Conservation (phyloP, 208 protist genomes). For the Tritrichomonas foetus region DNA sequence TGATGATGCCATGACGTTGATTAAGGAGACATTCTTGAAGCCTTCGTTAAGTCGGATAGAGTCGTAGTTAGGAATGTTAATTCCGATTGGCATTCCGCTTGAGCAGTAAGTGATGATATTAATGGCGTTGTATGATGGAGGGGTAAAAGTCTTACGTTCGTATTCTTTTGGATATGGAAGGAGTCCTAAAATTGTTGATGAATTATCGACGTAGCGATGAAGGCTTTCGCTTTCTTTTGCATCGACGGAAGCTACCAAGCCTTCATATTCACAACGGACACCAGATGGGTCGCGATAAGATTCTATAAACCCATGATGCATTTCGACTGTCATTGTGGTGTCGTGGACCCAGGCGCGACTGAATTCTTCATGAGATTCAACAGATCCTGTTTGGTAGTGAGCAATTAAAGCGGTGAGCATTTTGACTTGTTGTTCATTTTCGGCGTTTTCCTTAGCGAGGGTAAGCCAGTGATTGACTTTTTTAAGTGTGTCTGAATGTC, state of each 20-base stretch:
- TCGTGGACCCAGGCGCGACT: slow-evolving; percentile 48
- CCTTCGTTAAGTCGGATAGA: slow-evolving; percentile 44
- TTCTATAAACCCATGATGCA: slow-evolving; percentile 54
- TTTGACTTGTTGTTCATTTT: neutral
- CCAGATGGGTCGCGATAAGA: slow-evolving; percentile 55
- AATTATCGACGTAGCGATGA: slow-evolving; percentile 34
- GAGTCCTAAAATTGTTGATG: neutral
- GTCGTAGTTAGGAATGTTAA: slow-evolving; percentile 59
- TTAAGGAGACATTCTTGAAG: slow-evolving; percentile 55
- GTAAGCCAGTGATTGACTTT: slow-evolving; percentile 10
- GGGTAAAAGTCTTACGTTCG: slow-evolving; percentile 49
- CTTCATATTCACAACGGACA: slow-evolving; percentile 52
- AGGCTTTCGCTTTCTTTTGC: slow-evolving; percentile 36
- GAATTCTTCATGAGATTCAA: slow-evolving; percentile 41
- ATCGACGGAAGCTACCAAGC: slow-evolving; percentile 50
- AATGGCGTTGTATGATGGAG: slow-evolving; percentile 51
- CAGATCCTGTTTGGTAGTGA: slow-evolving; percentile 16
- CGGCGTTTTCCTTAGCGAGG: neutral
- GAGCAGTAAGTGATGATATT: slow-evolving; percentile 49
- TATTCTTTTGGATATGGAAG: slow-evolving; percentile 45
- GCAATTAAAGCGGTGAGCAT: neutral
- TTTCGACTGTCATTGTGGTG: slow-evolving; percentile 45
- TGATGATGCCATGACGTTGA: slow-evolving; percentile 44
- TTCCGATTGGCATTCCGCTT: slow-evolving; percentile 51
- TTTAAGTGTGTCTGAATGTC: neutral